Base-by-base conservation (phyloP, 2,329 filamentous ascomycete species). In the Aspergillus sp. region DNA sequence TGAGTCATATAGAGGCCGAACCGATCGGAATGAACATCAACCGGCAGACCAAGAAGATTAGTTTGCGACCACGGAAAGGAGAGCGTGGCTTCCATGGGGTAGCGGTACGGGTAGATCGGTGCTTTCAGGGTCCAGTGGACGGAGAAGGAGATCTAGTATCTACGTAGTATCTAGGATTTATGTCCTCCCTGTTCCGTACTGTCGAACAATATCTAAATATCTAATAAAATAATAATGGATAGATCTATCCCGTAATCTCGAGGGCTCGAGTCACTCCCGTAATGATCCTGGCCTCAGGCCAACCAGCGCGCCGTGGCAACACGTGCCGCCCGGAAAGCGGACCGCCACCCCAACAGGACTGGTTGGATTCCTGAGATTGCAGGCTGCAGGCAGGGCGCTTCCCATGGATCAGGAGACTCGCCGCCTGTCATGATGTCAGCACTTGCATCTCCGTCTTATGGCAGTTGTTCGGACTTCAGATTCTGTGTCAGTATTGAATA, bases 261-360 rank as follows among this genome's bases (percentile, higher is more conserved):
- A 29, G 31, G 2, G 31, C 2, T 32, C 31, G 31, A 32, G 11
- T 10, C 31, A 12, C 31, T 7, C 6, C 1, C 6, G n/a, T 52
- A 52, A 26, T 52, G 26, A 52, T 39, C 32, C 50, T 39, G 39
- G 42, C 56, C 56, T 58, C 60, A 62, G 60, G 57, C 50, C 60
- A 62, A 42, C 45, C 45, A 52, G 60, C 59, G 60, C 59, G 49
- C 60, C 51, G 60, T 62, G 60, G 57, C 57, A 26, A 56, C 60
- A 62, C 57, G 60, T 62, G 54, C 55, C 50, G 54, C 32, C 49
- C 20, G 36, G 39, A 32, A 18, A 24, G 36, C 55, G 55, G 56
- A 58, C 56, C 56, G 51, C 56, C 52, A 58, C 51, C 56, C 56
- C 52, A 32, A 22, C 5, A 36, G 32, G 32, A 36, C 45, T 49